A percentile compares a stretch with the other conserved stretches of the same genome.
phyloP scores from a whole-genome alignment of 768 basidiomycete species.

The Mycena filopes region DNA sequence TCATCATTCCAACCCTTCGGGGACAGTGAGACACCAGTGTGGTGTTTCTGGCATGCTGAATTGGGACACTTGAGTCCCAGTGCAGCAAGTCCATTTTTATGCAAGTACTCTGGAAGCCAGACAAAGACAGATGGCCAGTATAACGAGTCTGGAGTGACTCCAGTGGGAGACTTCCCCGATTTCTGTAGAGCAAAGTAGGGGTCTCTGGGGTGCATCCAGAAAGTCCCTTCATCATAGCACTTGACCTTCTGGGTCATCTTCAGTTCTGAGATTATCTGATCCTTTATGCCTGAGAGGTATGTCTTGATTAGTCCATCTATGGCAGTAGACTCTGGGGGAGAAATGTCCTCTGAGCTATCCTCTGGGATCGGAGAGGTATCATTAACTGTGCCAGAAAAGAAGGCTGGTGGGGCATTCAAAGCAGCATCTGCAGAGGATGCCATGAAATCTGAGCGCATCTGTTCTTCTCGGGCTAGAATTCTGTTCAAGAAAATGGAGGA shows the following conservation, averaged over 20 bases:
- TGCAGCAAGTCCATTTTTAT: neutral
- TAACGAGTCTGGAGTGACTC: neutral
- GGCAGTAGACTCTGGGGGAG: neutral
- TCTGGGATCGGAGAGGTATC: neutral
- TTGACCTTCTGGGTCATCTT: neutral
- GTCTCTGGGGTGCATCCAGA: conserved; percentile 3
- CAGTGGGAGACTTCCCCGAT: neutral
- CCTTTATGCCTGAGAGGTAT: neutral
- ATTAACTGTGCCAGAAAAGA: neutral
- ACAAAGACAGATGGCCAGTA: conserved; percentile 4
- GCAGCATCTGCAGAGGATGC: neutral
- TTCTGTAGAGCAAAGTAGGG: conserved; percentile 1
- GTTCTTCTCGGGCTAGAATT: neutral
- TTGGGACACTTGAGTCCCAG: neutral
- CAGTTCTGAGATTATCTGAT: neutral
- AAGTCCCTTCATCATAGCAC: neutral
- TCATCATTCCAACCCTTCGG: conserved; percentile 33
- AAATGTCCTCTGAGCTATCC: neutral
- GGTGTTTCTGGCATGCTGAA: neutral
- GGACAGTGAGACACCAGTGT: neutral
- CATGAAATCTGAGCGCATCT: neutral
- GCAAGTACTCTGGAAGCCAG: conserved; percentile 2
- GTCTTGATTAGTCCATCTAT: neutral
- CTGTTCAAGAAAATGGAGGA: too few species aligned
- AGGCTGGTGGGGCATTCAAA: neutral